Base-by-base conservation (phyloP, 345 rosid species). In the Eucalyptus melliodora region DNA sequence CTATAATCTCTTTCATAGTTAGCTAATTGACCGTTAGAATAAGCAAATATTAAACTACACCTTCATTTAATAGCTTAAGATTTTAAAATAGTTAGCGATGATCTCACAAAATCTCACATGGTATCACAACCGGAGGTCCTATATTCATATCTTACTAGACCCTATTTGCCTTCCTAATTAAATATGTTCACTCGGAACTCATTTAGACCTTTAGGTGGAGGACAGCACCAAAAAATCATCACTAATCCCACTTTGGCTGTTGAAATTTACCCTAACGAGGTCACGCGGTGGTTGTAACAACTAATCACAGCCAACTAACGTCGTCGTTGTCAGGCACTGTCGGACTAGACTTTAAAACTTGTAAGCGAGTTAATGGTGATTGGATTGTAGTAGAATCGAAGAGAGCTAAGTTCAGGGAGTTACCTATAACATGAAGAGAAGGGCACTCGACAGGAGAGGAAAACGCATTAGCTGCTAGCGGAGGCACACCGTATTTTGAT, bases 341-440 rank as follows among this genome's bases (percentile, higher is more conserved):
- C 8, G 15, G 45, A 72, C 45, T 72, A 21, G 83, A 72, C 27
- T 37, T 72, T 72, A 13, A 37, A 72, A 72, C 8, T 72, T 72
- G 45, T 10, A 10, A 37, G 83, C 5, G 5, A 16, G 81, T 4
- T 16, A 67, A 31, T n/a, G 10, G 37, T 67, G 24, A 69, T 34
- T 34, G 4, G 24, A 69, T 16, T 4, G 13, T 2, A 31, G 37
- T 69, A 69, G 44, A 69, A 37, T 9, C 14, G 45, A 6, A 72
- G 47, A 77, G 85, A 40, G 47, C 83, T 77, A 2, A 77, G 85
- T 77, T 77, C 85, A 21, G 30, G 4, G 24, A 82, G 37, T 81
- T 90, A 95, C 96, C 96, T 87, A 95, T 93, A 87, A 96, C 87
- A 87, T 96, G 97, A 49, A 96, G 92, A 86, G 96, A 95, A 6